Evolutionary conservation across 495 filamentous ascomycete species (phyloP), one percentile per base, ranked within the genome.

Genomic region (Penicillium arizonense): DNA sequence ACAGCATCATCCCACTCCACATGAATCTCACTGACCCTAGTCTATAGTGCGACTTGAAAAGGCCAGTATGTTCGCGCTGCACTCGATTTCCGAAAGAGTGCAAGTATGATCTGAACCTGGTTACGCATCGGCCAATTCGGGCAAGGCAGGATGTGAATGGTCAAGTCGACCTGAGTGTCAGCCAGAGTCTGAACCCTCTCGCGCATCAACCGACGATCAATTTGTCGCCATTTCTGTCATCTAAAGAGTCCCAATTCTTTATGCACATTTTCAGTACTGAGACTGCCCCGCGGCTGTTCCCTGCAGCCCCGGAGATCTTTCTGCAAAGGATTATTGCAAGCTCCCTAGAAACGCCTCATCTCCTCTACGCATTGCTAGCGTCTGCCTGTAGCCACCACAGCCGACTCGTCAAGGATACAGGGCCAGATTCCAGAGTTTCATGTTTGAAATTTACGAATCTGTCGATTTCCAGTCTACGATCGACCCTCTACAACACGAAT

Each of bases 381-480:
- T 42, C 55, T 3, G 61, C 65, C 0, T 61, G 59, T 30, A 67
- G 68, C 20, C 68, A 71, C 35, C 68, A 71, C 21, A 48, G 61
- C 13, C 65, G 68, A 12, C 56, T 68, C 10, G 35, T 67, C 2
- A 44, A 55, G 36, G 63, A 67, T 4, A 42, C 44, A 1, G 42
- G 46, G 0, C 38, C 55, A n/a, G 47, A 20, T 7, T 53, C 63
- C 1, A 38, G 39, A 12, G 44, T 55, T 1, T 56, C 50, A 1
- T 58, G 50, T 41, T 34, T 71, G 14, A 69, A 58, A 48, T 71
- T 63, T 28, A 71, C 68, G 1, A 71, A 64, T 40, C n/a, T 53
- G 20, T 62, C 68, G 3, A 69, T 71, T 21, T 59, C 66, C 3
- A 55, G 55, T 14, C 47, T 71, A 3, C 56, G 66, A 13, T 41